Evolutionary conservation across 1,284 basidiomycete species (phyloP), one percentile per base, ranked within the genome.

Genomic region (Peniophora sp.): DNA sequence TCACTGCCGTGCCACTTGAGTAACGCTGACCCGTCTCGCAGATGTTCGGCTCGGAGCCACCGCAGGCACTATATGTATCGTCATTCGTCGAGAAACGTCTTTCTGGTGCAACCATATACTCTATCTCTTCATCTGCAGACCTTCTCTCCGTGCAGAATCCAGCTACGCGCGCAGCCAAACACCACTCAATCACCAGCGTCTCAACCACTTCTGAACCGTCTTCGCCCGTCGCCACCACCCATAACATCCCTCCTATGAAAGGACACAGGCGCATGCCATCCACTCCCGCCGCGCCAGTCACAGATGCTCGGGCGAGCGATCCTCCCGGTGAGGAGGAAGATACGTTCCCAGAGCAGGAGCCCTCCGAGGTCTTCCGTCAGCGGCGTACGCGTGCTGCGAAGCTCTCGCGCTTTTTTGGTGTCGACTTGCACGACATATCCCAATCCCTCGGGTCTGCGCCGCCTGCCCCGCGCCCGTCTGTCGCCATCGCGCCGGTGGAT

Each of bases 381-480:
- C 70, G 73, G 19, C 67, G 73, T 16, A 62, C 69, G n/a, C 71
- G 78, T 38, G 75, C 72, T 19, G 74, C 72, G 51, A 82, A 82
- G 61, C 64, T 81, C 45, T 69, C 73, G 8, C 71, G 71, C 41
- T 81, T 81, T 63, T 82, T 83, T 60, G 81, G 81, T 5, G 78
- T 83, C 27, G 69, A 65, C 25, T 73, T 74, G 57, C 68, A 73
- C 48, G 73, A 80, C 55, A 63, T 81, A 34, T 64, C 62, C 1
- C 32, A 32, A 5, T 44, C 56, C 3, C 35, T 45, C 12, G 61
- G 54, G 19, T 55, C 63, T 45, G 45, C 43, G 20, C 35, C 17
- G 14, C 12, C 27, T 32, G 12, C 27, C 27, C 27, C 27, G 12
- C 27, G 27, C 5, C 27, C 27, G 5, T 32, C 27, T 32, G 50